Evolutionary conservation across 129 eudicot species (phyloP).

Genomic region (Lonicera japonica): DNA sequence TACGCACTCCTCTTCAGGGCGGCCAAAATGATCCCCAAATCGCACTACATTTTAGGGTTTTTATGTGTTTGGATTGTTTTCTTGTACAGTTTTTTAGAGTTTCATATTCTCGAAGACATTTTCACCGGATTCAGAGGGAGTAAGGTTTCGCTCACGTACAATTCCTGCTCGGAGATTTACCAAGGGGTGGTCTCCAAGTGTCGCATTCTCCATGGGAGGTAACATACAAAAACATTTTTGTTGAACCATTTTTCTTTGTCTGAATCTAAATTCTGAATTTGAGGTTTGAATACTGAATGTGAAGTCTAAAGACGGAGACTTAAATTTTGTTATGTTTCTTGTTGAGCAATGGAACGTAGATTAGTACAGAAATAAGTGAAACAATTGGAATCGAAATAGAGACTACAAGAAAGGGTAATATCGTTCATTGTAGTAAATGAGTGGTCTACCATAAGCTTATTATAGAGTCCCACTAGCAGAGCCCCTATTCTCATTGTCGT

Average conservation of each 20-base stretch:
- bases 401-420: no score
- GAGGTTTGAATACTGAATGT: no score
- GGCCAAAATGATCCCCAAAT: conserved; percentile 32
- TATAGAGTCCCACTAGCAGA: not conserved
- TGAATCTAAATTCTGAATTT: no score
- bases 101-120: conserved; percentile 56
- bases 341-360: no score
- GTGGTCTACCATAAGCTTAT: not conserved
- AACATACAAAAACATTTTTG: not conserved
- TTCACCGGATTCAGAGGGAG: conserved; percentile 55
- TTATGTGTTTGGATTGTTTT: conserved; percentile 17
- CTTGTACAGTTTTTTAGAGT: conserved; percentile 58
- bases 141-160: conserved; percentile 51
- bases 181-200: conserved; percentile 66
- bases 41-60: conserved; percentile 34
- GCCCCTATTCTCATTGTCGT: not conserved
- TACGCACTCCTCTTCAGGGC: conserved; percentile 33
- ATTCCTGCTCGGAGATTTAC: conserved; percentile 53
- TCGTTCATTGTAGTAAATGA: not conserved
- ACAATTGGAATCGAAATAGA: no score
- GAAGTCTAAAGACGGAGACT: no score
- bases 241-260: no score
- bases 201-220: conserved; percentile 69
- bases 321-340: no score
- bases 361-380: not conserved